Evolutionary conservation across 805 yeast species (phyloP).

Genomic region (Wickerhamiella galacta): DNA sequence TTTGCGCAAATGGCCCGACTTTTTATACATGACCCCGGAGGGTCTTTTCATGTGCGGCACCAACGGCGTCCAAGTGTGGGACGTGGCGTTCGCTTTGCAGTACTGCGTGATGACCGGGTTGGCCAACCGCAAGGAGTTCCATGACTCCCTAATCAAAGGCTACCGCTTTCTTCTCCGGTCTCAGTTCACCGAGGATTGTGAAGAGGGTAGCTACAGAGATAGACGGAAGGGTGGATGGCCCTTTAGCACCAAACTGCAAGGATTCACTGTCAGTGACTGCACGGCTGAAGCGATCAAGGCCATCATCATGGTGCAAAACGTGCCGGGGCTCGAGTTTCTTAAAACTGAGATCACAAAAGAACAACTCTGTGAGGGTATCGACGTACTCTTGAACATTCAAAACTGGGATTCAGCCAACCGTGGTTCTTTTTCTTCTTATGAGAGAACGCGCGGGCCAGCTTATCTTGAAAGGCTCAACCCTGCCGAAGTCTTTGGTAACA

Average conservation of each 20-base stretch:
- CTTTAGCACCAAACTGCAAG: slow-evolving; percentile 87
- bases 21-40: slow-evolving; percentile 67
- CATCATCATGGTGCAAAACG: slow-evolving; percentile 71
- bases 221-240: slow-evolving; percentile 87
- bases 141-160: slow-evolving; percentile 43
- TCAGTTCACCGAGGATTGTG: slow-evolving; percentile 73
- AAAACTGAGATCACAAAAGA: slow-evolving; percentile 37
- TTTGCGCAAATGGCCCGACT: slow-evolving; percentile 50
- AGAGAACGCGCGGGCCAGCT: slow-evolving; percentile 66
- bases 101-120: slow-evolving; percentile 65
- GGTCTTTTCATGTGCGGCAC: slow-evolving; percentile 95
- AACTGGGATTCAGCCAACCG: slow-evolving; percentile 62
- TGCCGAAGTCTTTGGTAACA: slow-evolving; percentile 94
- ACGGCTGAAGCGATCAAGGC: slow-evolving; percentile 94
- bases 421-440: slow-evolving; percentile 91
- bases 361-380: slow-evolving; percentile 51
- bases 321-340: slow-evolving; percentile 34
- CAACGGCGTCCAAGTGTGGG: slow-evolving; percentile 97
- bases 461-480: slow-evolving; percentile 69
- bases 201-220: slow-evolving; percentile 65
- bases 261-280: slow-evolving; percentile 92
- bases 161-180: slow-evolving; percentile 61
- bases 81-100: slow-evolving; percentile 79
- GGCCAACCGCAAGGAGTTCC: slow-evolving; percentile 50
- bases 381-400: slow-evolving; percentile 58